Conservation (phyloP, 78 protist species). For the Paratrimastix pyriformis region DNA sequence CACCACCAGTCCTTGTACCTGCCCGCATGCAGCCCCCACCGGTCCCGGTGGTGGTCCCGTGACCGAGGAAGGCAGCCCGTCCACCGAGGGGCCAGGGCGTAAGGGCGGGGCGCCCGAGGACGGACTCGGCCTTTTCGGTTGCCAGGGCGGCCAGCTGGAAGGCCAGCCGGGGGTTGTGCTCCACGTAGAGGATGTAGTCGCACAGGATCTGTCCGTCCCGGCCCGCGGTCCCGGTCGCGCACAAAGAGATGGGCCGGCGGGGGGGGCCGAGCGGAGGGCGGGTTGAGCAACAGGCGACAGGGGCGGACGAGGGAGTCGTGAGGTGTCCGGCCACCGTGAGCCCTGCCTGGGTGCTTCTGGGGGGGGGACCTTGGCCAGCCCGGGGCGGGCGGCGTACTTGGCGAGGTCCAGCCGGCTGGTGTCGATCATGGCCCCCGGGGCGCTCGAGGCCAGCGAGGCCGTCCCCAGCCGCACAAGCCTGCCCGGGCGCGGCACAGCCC, state of each 20-base stretch:
- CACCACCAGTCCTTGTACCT: slow-evolving; percentile 70
- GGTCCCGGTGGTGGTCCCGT: not conserved
- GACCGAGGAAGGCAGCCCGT: not conserved
- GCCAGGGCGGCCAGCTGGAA: slow-evolving; percentile 50
- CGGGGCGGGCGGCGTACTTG: slow-evolving; percentile 57
- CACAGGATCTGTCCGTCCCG: slow-evolving; percentile 23
- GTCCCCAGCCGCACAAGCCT: slow-evolving; percentile 69
- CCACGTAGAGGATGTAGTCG: slow-evolving; percentile 47
- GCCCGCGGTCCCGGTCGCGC: not conserved
- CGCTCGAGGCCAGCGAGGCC: slow-evolving; percentile 40
- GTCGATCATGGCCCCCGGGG: slow-evolving; percentile 50
- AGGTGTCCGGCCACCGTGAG: too few relatives aligned
- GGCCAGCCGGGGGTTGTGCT: slow-evolving; percentile 53
- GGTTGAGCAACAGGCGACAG: too few relatives aligned
- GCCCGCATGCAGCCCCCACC: not conserved
- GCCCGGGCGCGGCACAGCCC: not conserved
- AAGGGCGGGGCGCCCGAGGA: too few relatives aligned
- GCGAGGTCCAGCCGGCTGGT: slow-evolving; percentile 37
- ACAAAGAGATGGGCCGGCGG: not conserved
- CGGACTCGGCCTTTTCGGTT: not conserved
- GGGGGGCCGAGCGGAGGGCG: too few relatives aligned
- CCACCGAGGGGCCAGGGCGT: not conserved
- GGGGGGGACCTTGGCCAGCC: slow-evolving; percentile 30
- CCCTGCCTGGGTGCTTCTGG: too few relatives aligned
- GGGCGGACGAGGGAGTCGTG: too few relatives aligned